Base-by-base conservation (phyloP, 768 basidiomycete species). In the Xerocomellus chrysenteron region DNA sequence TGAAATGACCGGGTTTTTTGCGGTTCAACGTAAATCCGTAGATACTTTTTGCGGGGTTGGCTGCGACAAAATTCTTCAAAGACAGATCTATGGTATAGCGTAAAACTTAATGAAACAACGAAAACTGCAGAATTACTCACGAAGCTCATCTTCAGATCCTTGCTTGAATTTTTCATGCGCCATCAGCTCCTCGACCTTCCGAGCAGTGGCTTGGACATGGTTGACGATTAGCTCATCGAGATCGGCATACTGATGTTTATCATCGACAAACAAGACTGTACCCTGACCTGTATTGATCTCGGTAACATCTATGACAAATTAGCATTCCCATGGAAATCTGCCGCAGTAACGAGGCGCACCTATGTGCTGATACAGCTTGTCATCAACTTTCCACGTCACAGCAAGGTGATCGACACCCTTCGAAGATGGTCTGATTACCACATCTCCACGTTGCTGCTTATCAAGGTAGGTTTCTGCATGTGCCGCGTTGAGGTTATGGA, bases 341-440 rank as follows among this genome's bases (percentile, higher is more conserved):
- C n/a, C 7, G 37, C 26, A 19, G 21, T 45, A 37, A 19, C 19
- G 40, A 2, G 35, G 66, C 88, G 49, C 66, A 94, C 94, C 94
- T 55, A 99, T 90, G 68, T 99, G 97, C 68, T 98, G 97, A 72
- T 91, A 98, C 28, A 99, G 76, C 57, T 87, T 91, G 55, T 97
- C 90, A 60, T 95, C 96, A 2, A 99, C 94, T 75, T 98, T 99
- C 97, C 97, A 99, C 0, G 97, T 99, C 11, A 99, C 90, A 43
- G 96, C 96, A 37, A 99, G 79, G 74, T 98, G 97, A 64, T 97
- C 84, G 37, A 80, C 75, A 14, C 96, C 96, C 72, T 95, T 94
- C 5, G 96, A 98, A 17, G 94, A 96, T 0, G 97, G 97, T 44
- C 97, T 80, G 60, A 99, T 94, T 41, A 98, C 91, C 40, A 96